Evolutionary conservation across 1,284 basidiomycete genomes (phyloP).

Genomic region (Ganoderma multipileum): DNA sequence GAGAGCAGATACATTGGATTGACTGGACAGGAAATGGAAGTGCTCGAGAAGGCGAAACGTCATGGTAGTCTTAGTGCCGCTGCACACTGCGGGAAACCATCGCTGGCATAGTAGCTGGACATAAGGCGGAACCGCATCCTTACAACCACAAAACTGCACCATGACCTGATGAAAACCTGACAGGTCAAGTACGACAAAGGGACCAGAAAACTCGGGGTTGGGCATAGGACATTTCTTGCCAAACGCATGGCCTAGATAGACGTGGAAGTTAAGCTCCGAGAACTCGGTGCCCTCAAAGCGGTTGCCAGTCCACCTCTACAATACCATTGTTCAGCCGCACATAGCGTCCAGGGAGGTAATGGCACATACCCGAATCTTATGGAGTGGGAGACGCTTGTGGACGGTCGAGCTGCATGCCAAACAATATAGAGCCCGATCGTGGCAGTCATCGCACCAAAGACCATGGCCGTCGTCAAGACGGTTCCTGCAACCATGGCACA

Average conservation of each 20-base stretch:
- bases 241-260: neutral
- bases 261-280: neutral
- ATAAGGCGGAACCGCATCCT: neutral
- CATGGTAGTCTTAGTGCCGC: neutral
- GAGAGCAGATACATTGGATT: neutral
- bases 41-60: neutral
- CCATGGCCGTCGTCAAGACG: neutral
- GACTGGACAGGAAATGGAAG: neutral
- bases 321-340: neutral
- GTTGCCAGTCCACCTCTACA: neutral
- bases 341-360: too few relatives aligned
- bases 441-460: neutral
- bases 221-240: neutral
- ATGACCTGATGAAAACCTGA: neutral
- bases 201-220: neutral
- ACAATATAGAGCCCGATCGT: neutral
- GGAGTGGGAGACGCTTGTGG: neutral
- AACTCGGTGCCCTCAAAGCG: neutral
- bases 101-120: neutral
- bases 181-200: neutral
- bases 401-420: neutral
- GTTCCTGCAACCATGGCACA: neutral
- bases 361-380: neutral
- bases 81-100: neutral
- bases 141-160: neutral